phyloP scores from a whole-genome alignment of 768 basidiomycete genomes.

The Amanita jacksonii region DNA sequence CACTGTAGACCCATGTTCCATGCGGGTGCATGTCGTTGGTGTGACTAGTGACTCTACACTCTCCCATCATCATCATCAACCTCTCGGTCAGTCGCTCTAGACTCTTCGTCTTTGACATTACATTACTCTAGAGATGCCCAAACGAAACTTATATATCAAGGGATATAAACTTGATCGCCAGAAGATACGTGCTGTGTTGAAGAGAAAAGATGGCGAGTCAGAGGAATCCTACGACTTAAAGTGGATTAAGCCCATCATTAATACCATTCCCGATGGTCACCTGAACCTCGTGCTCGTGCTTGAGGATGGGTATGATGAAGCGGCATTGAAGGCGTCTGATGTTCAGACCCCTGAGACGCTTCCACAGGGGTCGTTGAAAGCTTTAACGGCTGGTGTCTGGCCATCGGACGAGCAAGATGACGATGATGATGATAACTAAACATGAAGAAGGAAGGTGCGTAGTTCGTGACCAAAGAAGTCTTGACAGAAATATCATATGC shows the following conservation, averaged over 20 bases:
- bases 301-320: slow-evolving; percentile 7
- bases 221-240: slow-evolving; percentile 10
- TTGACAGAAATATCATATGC: no score
- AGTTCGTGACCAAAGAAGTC: no score
- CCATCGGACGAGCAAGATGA: slow-evolving; percentile 7
- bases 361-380: slow-evolving; percentile 6
- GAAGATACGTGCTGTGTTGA: slow-evolving; percentile 10
- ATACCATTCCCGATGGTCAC: slow-evolving; percentile 9
- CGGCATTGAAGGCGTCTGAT: slow-evolving; percentile 5
- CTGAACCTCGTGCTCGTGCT: slow-evolving; percentile 10
- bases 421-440: slow-evolving; percentile 6
- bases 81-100: not conserved
- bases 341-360: slow-evolving; percentile 1
- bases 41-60: not conserved
- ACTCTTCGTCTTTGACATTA: slow-evolving; percentile 8
- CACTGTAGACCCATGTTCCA: no score
- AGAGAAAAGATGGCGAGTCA: slow-evolving; percentile 10
- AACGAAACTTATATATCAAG: slow-evolving; percentile 8
- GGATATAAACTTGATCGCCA: slow-evolving; percentile 11
- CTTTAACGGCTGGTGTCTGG: slow-evolving; percentile 5
- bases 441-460: slow-evolving; percentile 4
- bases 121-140: slow-evolving; percentile 9
- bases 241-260: slow-evolving; percentile 10
- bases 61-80: not conserved
- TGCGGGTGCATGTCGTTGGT: slow-evolving; percentile 3